Percentiles rank a stretch among this genome's conserved stretches.
Conservation (phyloP, 805 yeast genomes). For the Ogataea dorogensis region DNA sequence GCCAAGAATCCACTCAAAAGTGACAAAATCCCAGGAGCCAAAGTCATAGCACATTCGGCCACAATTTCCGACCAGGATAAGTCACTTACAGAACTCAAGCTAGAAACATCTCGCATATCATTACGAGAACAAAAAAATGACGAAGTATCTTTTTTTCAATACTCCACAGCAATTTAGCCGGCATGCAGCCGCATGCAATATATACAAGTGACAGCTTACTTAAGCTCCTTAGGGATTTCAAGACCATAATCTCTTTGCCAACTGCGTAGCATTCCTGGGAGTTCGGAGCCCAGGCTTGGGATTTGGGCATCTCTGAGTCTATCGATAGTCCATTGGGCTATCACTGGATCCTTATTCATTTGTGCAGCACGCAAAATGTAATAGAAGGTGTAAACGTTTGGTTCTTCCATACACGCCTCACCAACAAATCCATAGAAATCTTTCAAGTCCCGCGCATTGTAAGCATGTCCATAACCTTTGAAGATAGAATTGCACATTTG, state of each 20-base stretch:
- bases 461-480: constrained; percentile 50
- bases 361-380: constrained; percentile 43
- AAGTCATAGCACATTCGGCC: constrained; percentile 13
- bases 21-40: constrained; percentile 17
- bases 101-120: background rate
- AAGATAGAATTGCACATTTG: constrained; percentile 47
- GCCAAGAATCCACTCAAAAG: constrained; percentile 15
- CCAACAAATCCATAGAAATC: constrained; percentile 39
- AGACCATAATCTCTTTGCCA: too few relatives aligned
- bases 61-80: constrained; percentile 4
- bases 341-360: constrained; percentile 32
- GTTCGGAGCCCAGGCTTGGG: constrained; percentile 36
- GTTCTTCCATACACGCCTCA: constrained; percentile 28
- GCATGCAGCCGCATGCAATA: background rate
- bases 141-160: background rate
- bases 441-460: constrained; percentile 34
- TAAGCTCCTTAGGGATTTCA: too few relatives aligned
- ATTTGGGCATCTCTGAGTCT: constrained; percentile 37
- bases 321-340: constrained; percentile 37
- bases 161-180: background rate
- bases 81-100: background rate
- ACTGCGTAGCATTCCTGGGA: constrained; percentile 37
- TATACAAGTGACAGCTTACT: too few relatives aligned
- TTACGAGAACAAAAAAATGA: background rate
- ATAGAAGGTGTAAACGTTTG: constrained; percentile 52